Percentiles rank a stretch among this genome's conserved stretches.
phyloP scores from a whole-genome alignment of 108 stramenopile genomes.

The Cyclostephanos invisitatus region DNA sequence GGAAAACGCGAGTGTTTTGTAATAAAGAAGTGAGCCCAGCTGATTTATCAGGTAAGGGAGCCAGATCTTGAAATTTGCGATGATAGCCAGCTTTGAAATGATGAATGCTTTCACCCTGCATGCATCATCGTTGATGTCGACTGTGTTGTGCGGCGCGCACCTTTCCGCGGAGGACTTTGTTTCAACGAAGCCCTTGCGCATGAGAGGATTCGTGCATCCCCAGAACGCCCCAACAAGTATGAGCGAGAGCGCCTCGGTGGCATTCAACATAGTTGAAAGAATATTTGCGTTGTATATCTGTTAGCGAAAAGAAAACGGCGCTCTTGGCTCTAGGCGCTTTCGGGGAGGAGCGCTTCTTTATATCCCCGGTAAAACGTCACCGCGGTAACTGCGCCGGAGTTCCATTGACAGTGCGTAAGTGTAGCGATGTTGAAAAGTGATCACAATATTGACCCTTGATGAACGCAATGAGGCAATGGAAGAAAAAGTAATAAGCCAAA shows the following conservation, averaged over 20 bases:
- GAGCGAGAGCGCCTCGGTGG: constrained; percentile 50
- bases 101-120: constrained; percentile 18
- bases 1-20: constrained; percentile 69
- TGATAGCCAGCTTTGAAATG: constrained; percentile 31
- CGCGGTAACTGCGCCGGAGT: too few species aligned
- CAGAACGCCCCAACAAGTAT: constrained; percentile 76
- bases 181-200: constrained; percentile 62
- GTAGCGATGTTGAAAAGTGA: not conserved
- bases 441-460: not conserved
- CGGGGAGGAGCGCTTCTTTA: not conserved
- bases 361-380: not conserved
- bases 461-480: not conserved
- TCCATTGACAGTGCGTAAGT: not conserved
- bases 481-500: too few species aligned
- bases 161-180: constrained; percentile 15
- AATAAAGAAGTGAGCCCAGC: constrained; percentile 77
- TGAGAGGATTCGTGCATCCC: constrained; percentile 88
- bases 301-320: not conserved
- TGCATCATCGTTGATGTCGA: not conserved
- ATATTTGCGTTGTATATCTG: not conserved
- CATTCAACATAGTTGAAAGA: constrained; percentile 19
- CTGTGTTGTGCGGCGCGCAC: not conserved
- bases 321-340: not conserved
- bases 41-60: constrained; percentile 81
- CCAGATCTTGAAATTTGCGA: constrained; percentile 64